phyloP scores from a whole-genome alignment of 2,329 filamentous ascomycete genomes.

The Diaporthe citri region DNA sequence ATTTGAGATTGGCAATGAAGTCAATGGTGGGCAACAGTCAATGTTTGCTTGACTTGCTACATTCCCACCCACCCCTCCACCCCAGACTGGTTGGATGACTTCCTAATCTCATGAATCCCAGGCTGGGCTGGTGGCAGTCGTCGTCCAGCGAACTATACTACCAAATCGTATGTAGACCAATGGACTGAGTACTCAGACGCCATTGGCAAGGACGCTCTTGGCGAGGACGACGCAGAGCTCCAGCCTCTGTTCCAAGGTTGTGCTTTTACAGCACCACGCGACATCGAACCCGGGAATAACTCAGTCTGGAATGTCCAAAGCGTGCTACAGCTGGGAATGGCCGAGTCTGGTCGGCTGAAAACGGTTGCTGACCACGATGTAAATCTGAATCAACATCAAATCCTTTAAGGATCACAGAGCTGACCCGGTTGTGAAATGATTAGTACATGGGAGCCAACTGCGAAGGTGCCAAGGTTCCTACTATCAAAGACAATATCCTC shows the following conservation, averaged over 20 bases:
- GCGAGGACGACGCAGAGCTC: not conserved
- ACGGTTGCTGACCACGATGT: constrained; percentile 22
- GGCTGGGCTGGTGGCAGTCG: constrained; percentile 28
- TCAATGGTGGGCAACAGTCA: not conserved
- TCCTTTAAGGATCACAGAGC: too few species aligned
- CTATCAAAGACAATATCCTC: constrained; percentile 35
- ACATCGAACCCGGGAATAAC: not conserved
- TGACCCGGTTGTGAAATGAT: not conserved
- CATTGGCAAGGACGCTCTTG: not conserved
- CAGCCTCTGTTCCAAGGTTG: constrained; percentile 34
- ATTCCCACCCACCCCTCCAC: not conserved
- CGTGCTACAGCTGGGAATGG: constrained; percentile 9
- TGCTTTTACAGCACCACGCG: constrained; percentile 28
- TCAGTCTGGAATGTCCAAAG: constrained; percentile 32
- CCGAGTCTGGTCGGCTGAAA: constrained; percentile 4
- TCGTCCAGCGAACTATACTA: constrained; percentile 22
- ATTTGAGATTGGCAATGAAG: constrained; percentile 32
- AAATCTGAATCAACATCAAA: not conserved
- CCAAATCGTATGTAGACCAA: constrained; percentile 25
- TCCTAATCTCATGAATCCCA: not conserved
- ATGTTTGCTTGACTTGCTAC: not conserved
- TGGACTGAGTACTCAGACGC: constrained; percentile 31
- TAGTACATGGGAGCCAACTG: constrained; percentile 29
- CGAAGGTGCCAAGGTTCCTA: constrained; percentile 29
- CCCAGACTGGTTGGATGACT: not conserved